A percentile compares a stretch with the other conserved stretches of the same genome.
Evolutionary conservation across 2,329 filamentous ascomycete genomes (phyloP).

Genomic region (Periconia sp.): DNA sequence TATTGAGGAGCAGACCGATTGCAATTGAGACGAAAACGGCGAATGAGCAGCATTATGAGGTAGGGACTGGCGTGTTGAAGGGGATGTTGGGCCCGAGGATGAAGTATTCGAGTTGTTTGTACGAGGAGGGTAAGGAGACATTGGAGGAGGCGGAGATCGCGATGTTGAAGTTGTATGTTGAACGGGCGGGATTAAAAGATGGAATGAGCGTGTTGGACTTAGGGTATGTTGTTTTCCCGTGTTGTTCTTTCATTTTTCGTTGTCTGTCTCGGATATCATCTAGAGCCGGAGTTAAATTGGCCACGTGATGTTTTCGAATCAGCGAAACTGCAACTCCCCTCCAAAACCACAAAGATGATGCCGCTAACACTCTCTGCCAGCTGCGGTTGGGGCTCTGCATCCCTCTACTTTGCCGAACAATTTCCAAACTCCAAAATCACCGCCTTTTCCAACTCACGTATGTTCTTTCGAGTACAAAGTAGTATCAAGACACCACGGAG

Average conservation of each 20-base stretch:
- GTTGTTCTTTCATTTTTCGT: conserved; percentile 9
- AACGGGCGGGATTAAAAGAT: conserved; percentile 60
- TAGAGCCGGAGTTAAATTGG: background rate
- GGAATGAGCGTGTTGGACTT: conserved; percentile 65
- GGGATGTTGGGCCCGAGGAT: conserved; percentile 67
- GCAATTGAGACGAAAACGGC: conserved; percentile 68
- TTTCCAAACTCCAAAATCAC: conserved; percentile 64
- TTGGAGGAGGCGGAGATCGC: conserved; percentile 66
- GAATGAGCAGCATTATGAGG: conserved; percentile 73
- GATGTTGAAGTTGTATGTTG: conserved; percentile 66
- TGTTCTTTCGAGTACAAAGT: too few species aligned
- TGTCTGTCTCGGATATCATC: background rate
- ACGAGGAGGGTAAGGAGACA: conserved; percentile 58
- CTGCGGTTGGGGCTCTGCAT: conserved; percentile 69
- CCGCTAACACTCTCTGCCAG: conserved; percentile 37
- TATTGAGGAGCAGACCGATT: conserved; percentile 63
- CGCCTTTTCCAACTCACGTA: conserved; percentile 69
- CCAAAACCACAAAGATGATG: background rate
- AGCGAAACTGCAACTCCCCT: background rate
- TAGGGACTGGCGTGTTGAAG: conserved; percentile 64
- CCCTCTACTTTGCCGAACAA: conserved; percentile 66
- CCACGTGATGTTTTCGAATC: background rate
- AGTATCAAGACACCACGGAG: too few species aligned
- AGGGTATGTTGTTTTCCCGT: conserved; percentile 48
- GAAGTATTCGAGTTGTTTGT: conserved; percentile 72